phyloP scores from a whole-genome alignment of 1,284 basidiomycete genomes.

The Volvariella surrecta region DNA sequence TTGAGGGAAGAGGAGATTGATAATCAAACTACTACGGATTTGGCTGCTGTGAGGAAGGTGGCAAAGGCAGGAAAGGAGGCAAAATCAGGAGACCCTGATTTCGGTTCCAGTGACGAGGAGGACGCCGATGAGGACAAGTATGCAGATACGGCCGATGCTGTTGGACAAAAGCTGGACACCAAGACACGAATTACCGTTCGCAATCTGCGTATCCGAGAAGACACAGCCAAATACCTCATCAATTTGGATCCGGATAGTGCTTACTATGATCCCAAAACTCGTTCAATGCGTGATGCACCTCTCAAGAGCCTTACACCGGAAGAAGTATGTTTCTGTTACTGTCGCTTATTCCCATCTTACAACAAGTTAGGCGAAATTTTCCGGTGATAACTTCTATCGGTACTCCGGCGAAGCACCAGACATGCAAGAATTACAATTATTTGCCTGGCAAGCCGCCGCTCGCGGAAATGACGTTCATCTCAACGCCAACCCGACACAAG shows the following conservation, averaged over 20 bases:
- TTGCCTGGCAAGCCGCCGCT: conserved; percentile 94
- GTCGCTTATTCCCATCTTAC: conserved; percentile 6
- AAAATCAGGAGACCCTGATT: conserved; percentile 77
- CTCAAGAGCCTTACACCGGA: conserved; percentile 69
- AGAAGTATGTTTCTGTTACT: conserved; percentile 50
- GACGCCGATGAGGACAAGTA: conserved; percentile 95
- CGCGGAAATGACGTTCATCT: conserved; percentile 93
- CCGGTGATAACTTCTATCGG: conserved; percentile 94
- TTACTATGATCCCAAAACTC: conserved; percentile 99
- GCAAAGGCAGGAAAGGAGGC: conserved; percentile 74
- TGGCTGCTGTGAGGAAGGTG: conserved; percentile 74
- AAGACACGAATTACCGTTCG: conserved; percentile 98
- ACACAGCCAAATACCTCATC: conserved; percentile 98
- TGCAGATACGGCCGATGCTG: conserved; percentile 94
- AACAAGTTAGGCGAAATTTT: conserved; percentile 67
- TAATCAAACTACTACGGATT: conserved; percentile 87
- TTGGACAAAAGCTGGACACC: conserved; percentile 95
- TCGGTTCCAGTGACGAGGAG: conserved; percentile 93
- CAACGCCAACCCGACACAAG: conserved; percentile 94
- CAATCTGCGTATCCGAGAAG: conserved; percentile 97
- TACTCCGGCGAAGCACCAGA: conserved; percentile 87
- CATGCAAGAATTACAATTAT: conserved; percentile 88
- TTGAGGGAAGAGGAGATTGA: conserved; percentile 95
- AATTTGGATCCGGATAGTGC: conserved; percentile 94
- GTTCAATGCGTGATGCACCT: conserved; percentile 98